Conservation (phyloP, 179 eudicot species). For the Silene vulgaris region DNA sequence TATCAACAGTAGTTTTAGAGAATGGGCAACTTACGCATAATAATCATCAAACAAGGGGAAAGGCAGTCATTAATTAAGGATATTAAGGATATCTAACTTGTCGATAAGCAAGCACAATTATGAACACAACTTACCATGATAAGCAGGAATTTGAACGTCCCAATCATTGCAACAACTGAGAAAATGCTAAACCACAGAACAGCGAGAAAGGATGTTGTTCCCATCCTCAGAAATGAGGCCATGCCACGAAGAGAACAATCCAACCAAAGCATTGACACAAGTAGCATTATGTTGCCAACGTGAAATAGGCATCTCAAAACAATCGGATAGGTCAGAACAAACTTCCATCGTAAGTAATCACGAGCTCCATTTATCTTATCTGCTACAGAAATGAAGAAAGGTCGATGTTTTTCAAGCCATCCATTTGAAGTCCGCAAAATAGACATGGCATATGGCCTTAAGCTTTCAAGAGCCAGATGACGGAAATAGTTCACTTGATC, state of each 20-base stretch:
- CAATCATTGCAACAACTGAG: slow-evolving; percentile 68
- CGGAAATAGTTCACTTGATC: slow-evolving; percentile 31
- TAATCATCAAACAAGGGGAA: neutral
- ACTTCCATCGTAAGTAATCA: slow-evolving; percentile 42
- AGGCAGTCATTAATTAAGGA: neutral
- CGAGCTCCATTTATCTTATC: slow-evolving; percentile 30
- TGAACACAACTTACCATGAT: slow-evolving; percentile 51
- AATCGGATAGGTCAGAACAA: slow-evolving; percentile 54
- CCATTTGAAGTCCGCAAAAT: slow-evolving; percentile 42
- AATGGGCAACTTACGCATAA: neutral
- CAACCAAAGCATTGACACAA: slow-evolving; percentile 72
- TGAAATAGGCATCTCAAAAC: slow-evolving; percentile 54
- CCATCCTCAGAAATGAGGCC: slow-evolving; percentile 81
- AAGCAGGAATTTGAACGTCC: slow-evolving; percentile 52
- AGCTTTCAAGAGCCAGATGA: slow-evolving; percentile 32
- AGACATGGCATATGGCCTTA: slow-evolving; percentile 39
- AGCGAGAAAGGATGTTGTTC: slow-evolving; percentile 71
- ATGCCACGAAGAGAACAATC: slow-evolving; percentile 78
- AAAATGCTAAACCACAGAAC: slow-evolving; percentile 69
- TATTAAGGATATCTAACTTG: slow-evolving; percentile 2
- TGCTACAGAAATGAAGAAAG: slow-evolving; percentile 37
- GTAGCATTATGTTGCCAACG: slow-evolving; percentile 53
- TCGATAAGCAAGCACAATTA: neutral
- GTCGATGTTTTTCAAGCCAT: slow-evolving; percentile 58
- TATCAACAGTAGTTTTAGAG: neutral